Percentiles rank a stretch among this genome's conserved stretches.
Conservation (phyloP, 2,329 filamentous ascomycete species). For the Pseudogymnoascus sp. region DNA sequence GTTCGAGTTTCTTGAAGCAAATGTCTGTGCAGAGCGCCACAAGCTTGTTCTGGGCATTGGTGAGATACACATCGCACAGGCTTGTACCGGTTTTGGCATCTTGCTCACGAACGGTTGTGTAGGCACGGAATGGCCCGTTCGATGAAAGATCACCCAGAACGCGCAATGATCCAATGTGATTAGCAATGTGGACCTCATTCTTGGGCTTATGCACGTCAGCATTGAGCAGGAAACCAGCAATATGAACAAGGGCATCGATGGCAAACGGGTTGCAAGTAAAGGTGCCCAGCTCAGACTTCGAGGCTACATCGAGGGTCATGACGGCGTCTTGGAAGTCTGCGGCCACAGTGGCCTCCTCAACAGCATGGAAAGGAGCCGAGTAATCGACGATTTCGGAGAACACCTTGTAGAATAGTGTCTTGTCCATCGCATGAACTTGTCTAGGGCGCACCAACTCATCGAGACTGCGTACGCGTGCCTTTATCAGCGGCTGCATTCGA, state of each 20-base stretch:
- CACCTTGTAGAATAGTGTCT: conserved; percentile 23
- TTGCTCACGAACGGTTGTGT: not conserved
- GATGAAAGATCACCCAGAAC: not conserved
- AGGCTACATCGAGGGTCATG: not conserved
- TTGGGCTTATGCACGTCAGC: conserved; percentile 47
- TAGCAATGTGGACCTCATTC: conserved; percentile 51
- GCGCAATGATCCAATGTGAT: conserved; percentile 50
- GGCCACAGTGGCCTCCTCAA: conserved; percentile 25
- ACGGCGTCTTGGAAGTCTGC: not conserved
- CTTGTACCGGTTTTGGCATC: not conserved
- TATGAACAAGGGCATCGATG: conserved; percentile 50
- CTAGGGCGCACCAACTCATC: not conserved
- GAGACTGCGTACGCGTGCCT: not conserved
- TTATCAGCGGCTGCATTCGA: not conserved
- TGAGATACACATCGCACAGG: not conserved
- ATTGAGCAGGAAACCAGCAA: conserved; percentile 53
- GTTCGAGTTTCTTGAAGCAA: not conserved
- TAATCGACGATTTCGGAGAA: conserved; percentile 27
- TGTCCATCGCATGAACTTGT: not conserved
- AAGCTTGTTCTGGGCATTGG: not conserved
- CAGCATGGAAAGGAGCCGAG: conserved; percentile 21
- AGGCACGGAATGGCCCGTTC: not conserved
- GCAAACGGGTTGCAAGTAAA: conserved; percentile 52
- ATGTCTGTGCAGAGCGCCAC: not conserved
- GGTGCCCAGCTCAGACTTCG: conserved; percentile 28